These are phyloP conservation scores for Heimioporus sp. DNA, from an alignment of 768 basidiomycete species.

Conservation along the genomic window DNA sequence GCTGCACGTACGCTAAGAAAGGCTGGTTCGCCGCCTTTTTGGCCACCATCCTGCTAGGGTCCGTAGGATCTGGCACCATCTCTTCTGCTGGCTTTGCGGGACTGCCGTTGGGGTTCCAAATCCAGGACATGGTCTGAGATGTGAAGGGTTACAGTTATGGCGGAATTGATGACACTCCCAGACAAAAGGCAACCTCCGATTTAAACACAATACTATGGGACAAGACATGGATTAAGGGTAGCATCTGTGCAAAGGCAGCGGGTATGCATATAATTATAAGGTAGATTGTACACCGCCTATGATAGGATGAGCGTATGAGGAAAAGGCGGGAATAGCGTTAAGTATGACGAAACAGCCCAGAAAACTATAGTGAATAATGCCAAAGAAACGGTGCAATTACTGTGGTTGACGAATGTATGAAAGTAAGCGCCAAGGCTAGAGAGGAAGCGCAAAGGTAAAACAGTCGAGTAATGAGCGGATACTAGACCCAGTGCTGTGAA, in stretches of 20 bases:
- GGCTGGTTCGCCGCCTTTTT: slow-evolving; percentile 84
- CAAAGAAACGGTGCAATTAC: slow-evolving; percentile 28
- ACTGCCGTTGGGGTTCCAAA: slow-evolving; percentile 45
- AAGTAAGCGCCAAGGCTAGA: slow-evolving; percentile 15
- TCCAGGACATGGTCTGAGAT: slow-evolving; percentile 56
- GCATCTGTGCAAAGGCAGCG: slow-evolving; percentile 31
- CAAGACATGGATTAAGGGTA: slow-evolving; percentile 27
- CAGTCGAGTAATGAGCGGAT: slow-evolving; percentile 22
- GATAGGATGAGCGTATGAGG: slow-evolving; percentile 19
- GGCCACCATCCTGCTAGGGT: slow-evolving; percentile 69
- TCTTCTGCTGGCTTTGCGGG: slow-evolving; percentile 39
- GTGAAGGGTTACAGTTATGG: neutral
- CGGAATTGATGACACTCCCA: neutral
- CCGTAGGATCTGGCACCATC: slow-evolving; percentile 60
- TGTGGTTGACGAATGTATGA: slow-evolving; percentile 29
- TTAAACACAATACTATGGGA: slow-evolving; percentile 18
- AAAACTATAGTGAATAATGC: slow-evolving; percentile 29
- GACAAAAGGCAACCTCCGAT: slow-evolving; percentile 12
- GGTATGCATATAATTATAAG: slow-evolving; percentile 34
- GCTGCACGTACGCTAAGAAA: slow-evolving; percentile 67
- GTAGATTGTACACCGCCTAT: slow-evolving; percentile 33
- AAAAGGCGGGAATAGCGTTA: slow-evolving; percentile 21
- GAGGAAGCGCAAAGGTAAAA: slow-evolving; percentile 19
- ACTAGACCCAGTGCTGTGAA: slow-evolving; percentile 20
- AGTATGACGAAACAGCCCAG: slow-evolving; percentile 24